A percentile compares a stretch with the other conserved stretches of the same genome.
These are phyloP conservation scores for Hura crepitans DNA, from an alignment of 441 rosid genomes.

Conservation along the genomic window DNA sequence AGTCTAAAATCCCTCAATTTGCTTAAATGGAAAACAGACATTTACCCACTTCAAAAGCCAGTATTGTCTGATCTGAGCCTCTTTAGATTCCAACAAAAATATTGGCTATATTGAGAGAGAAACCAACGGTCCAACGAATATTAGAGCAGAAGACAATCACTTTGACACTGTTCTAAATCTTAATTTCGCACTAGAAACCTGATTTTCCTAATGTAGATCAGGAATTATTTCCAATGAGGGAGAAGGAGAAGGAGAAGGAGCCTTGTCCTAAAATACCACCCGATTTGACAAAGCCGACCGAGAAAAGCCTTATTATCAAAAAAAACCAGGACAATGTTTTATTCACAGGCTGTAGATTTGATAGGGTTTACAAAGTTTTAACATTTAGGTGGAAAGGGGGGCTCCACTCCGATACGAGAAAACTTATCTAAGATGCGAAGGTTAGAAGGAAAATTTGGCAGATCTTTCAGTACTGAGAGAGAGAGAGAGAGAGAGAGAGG, in stretches of 20 bases:
- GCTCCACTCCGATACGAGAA: not conserved
- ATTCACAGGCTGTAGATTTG: slow-evolving; percentile 10
- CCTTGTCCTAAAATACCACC: not conserved
- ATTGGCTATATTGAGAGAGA: not conserved
- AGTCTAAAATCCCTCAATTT: slow-evolving; percentile 11
- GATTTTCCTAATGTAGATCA: not conserved
- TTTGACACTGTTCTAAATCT: not conserved
- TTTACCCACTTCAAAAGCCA: slow-evolving; percentile 11
- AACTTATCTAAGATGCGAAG: too few relatives aligned
- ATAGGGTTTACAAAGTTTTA: not conserved
- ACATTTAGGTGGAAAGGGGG: not conserved
- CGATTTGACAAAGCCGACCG: not conserved
- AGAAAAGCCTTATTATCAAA: slow-evolving; percentile 1
- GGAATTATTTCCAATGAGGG: slow-evolving; percentile 1
- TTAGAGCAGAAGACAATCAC: not conserved
- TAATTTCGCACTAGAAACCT: not conserved
- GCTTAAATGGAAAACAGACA: not conserved
- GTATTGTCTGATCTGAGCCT: slow-evolving; percentile 19
- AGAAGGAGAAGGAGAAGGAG: too few relatives aligned
- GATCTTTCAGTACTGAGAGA: too few relatives aligned
- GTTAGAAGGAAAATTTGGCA: too few relatives aligned
- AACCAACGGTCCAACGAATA: too few relatives aligned
- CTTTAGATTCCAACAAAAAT: not conserved
- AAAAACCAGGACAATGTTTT: not conserved
- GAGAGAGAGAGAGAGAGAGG: too few relatives aligned